phyloP scores from a whole-genome alignment of 768 basidiomycete species.

The Rhizopogon salebrosus region DNA sequence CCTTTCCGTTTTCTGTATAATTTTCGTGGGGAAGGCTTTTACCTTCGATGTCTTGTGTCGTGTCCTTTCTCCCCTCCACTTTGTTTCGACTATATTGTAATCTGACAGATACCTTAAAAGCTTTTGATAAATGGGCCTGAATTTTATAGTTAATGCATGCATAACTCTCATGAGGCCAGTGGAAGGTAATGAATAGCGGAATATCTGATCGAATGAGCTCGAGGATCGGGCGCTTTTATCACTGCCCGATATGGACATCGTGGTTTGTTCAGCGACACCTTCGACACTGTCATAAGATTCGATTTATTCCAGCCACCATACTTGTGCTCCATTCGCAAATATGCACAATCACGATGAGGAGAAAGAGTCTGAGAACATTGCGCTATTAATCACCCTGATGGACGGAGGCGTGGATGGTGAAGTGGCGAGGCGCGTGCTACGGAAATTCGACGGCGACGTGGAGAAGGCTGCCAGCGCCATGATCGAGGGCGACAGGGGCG shows the following conservation, averaged over 20 bases:
- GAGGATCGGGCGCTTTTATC: neutral
- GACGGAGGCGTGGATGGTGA: conserved; percentile 36
- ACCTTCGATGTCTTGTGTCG: neutral
- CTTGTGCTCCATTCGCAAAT: neutral
- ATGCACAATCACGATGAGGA: conserved; percentile 12
- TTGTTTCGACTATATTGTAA: neutral
- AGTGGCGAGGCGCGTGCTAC: conserved; percentile 49
- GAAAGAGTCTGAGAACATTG: conserved; percentile 28
- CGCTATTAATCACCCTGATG: conserved; percentile 33
- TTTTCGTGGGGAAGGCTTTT: neutral
- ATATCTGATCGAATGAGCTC: too few relatives aligned
- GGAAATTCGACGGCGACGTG: conserved; percentile 55
- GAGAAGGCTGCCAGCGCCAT: conserved; percentile 53
- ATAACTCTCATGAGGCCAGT: too few relatives aligned
- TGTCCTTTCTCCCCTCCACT: neutral
- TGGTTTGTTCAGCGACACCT: too few relatives aligned
- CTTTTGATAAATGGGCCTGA: neutral
- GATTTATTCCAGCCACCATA: neutral
- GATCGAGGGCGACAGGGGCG: conserved; percentile 45
- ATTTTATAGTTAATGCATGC: too few relatives aligned
- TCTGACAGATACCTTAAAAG: neutral
- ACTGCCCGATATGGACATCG: neutral
- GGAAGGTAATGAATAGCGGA: too few relatives aligned
- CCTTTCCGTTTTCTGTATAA: neutral
- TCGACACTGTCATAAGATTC: too few relatives aligned